Base-by-base conservation (phyloP, 106 monocot genomes). In the Dioscorea zingiberensis region DNA sequence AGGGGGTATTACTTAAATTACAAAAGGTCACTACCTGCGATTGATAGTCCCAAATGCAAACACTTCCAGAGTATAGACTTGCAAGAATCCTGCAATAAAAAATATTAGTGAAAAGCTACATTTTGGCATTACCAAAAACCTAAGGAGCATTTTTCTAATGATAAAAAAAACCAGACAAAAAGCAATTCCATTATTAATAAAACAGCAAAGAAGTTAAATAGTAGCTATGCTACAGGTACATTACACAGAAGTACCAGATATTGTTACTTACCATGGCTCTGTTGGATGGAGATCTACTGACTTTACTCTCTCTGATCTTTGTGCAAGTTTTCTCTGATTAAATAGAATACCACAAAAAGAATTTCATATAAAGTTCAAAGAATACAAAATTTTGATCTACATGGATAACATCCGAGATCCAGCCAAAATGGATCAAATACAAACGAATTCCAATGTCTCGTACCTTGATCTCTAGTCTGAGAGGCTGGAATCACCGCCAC, bases 21-120 rank as follows among this genome's bases (percentile, higher is more conserved):
- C 38, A 38, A 19, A 51, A 69, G 9, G 61, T 48, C 62, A 53
- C 48, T 68, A 74, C 92, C 92, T 98, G 88, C 26, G 92, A 70
- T 57, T 92, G 92, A 68, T 93, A 76, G 53, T 98, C 77, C 93
- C 88, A 93, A 45, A 98, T 86, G 77, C 86, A 93, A 17, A 93
- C 93, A 65, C 82, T 98, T 69, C 98, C 93, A 59, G 88, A 86
- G 48, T 98, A 98, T 55, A 98, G 81, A 74, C 93, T 98, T 21
- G 84, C 80, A 18, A 98, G 82, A 80, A 97, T 97, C 92, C 92
- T 97, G 73, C 65, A n/a, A 78, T 4, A 6, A 65, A 46, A 27
- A 71, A 54, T 54, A 63, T 54, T 24, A 18, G 29, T 14, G 13
- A 15, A 44, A 8, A 29, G 55, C 18, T 7, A 46, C n/a, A 67